Base-by-base conservation (phyloP, 352 stramenopile genomes). In the Phytophthora fragariaefolia region DNA sequence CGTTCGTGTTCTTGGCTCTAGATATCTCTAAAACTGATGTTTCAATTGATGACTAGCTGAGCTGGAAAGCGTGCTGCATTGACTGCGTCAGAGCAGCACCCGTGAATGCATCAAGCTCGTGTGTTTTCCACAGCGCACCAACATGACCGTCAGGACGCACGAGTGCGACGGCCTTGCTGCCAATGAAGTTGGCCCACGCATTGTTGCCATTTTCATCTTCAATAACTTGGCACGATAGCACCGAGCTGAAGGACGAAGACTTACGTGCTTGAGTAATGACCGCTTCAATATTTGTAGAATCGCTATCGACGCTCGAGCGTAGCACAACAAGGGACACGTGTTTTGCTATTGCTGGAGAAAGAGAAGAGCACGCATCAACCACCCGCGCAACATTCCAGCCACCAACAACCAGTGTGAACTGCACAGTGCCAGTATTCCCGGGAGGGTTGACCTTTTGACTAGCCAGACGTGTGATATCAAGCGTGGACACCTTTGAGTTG, bases 61-160 rank as follows among this genome's bases (percentile, higher is more conserved):
- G 69, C 30, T 77, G 59, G 7, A 75, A 47, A 8, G 73, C 57
- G 32, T 47, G 59, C 38, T 80, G 69, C 52, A 80, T 57, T 20
- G 69, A 53, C 45, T 64, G 58, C 24, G 54, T 65, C 5, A 80
- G 57, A 43, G 23, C 24, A 6, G 23, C 50, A 23, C 18, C 28
- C 42, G 56, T 59, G 6, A 77, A 60, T 1, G 47, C 34, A 3
- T 77, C 46, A 40, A 79, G 47, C 20, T 76, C 58, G 17, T 74
- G 51, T 7, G 47, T 20, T 45, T 58, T 58, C 82, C 87, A 96
- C 12, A 95, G 50, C 6, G 58, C 73, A n/a, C 78, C 87, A 36
- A 97, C 63, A 57, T 96, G 87, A 28, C 87, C 86, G 61, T 97
- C 89, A 9, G 89, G 89, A 53, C 89, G 87, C 18, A 97, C 66